Percentiles rank a stretch among this genome's conserved stretches.
phyloP scores from a whole-genome alignment of 2,329 filamentous ascomycete genomes.

The Colletotrichum brevisporum region DNA sequence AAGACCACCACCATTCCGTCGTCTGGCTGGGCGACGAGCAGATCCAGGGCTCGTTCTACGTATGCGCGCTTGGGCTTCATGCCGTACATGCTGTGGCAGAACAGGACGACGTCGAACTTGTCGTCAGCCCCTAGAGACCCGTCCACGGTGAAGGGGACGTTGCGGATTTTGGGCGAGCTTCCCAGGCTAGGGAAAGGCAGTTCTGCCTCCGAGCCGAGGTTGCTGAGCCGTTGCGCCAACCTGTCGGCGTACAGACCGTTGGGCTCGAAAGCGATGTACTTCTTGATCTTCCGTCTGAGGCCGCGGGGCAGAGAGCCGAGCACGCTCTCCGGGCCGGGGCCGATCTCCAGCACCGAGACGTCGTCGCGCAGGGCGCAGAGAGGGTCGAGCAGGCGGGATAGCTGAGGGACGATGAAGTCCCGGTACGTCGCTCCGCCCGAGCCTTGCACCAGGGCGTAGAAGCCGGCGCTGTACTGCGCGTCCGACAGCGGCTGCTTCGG shows the following conservation, averaged over 20 bases:
- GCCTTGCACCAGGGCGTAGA: slow-evolving; percentile 52
- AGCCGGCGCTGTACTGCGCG: slow-evolving; percentile 63
- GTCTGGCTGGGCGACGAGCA: slow-evolving; percentile 58
- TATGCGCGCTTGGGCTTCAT: slow-evolving; percentile 63
- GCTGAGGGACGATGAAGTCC: slow-evolving; percentile 66
- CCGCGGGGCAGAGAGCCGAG: slow-evolving; percentile 61
- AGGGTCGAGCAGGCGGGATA: slow-evolving; percentile 57
- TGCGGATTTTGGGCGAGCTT: slow-evolving; percentile 52
- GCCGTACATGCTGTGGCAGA: slow-evolving; percentile 76
- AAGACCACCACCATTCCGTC: slow-evolving; percentile 67
- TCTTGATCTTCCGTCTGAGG: slow-evolving; percentile 59
- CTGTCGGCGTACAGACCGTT: slow-evolving; percentile 60
- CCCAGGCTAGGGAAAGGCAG: slow-evolving; percentile 58
- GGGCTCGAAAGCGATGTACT: slow-evolving; percentile 69
- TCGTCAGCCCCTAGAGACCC: slow-evolving; percentile 40
- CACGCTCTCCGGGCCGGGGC: slow-evolving; percentile 69
- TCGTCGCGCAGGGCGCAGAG: slow-evolving; percentile 55
- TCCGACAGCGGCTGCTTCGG: slow-evolving; percentile 55
- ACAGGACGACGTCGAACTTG: slow-evolving; percentile 69
- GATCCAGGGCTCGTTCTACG: slow-evolving; percentile 61
- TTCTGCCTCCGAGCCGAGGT: slow-evolving; percentile 43
- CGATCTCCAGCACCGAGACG: slow-evolving; percentile 72
- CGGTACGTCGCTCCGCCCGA: slow-evolving; percentile 57
- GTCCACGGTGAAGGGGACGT: too few species aligned
- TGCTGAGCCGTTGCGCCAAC: slow-evolving; percentile 59